phyloP scores from a whole-genome alignment of 1,284 basidiomycete genomes.

The Pseudozyma sp. region DNA sequence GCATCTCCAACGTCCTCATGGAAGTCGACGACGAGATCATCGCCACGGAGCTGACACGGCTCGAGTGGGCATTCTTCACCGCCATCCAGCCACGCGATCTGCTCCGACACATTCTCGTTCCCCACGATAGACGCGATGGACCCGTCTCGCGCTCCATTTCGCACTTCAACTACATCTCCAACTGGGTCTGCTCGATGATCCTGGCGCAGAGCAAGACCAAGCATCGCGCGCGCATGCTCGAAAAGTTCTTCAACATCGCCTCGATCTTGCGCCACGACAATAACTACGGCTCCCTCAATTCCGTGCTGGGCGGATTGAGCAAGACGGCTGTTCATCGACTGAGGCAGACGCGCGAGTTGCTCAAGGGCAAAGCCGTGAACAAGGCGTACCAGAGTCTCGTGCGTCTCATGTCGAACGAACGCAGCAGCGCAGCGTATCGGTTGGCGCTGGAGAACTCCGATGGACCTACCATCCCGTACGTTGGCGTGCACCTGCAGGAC shows the following conservation, averaged over 20 bases:
- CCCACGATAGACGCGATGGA: constrained; percentile 49
- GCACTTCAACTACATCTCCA: constrained; percentile 65
- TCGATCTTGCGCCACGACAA: constrained; percentile 57
- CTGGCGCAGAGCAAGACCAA: constrained; percentile 60
- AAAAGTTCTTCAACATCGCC: constrained; percentile 63
- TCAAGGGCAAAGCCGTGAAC: constrained; percentile 56
- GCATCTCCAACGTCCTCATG: constrained; percentile 56
- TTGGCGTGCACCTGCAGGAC: constrained; percentile 64
- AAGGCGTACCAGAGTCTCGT: constrained; percentile 57
- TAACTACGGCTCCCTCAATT: constrained; percentile 63
- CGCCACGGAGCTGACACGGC: constrained; percentile 56
- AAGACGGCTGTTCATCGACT: constrained; percentile 61
- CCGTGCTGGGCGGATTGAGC: constrained; percentile 57
- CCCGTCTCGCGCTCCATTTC: constrained; percentile 59
- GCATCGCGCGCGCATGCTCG: constrained; percentile 58
- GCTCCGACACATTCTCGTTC: constrained; percentile 60
- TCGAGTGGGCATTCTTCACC: constrained; percentile 61
- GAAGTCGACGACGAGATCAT: constrained; percentile 56
- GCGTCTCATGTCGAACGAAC: constrained; percentile 58
- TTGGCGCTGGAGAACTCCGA: constrained; percentile 60
- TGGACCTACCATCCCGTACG: constrained; percentile 60
- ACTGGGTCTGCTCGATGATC: constrained; percentile 64
- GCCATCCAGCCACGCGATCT: constrained; percentile 60
- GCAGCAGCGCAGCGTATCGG: constrained; percentile 58
- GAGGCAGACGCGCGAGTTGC: constrained; percentile 53